These are phyloP conservation scores for Fonsecaea erecta DNA, from an alignment of 2,329 filamentous ascomycete genomes.

Conservation along the genomic window DNA sequence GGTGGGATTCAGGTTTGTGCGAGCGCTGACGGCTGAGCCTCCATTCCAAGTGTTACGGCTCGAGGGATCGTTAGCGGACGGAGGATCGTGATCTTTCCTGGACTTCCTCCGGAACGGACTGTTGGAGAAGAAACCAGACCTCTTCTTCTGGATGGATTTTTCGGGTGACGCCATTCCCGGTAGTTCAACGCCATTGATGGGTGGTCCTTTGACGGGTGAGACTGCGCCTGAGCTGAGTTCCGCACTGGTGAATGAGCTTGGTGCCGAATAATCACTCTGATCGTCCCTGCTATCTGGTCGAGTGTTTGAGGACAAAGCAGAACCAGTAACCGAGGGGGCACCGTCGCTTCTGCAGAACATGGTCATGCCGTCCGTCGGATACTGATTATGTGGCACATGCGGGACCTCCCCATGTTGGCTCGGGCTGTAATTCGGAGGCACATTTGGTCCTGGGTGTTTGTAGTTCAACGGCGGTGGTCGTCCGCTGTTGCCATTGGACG, in stretches of 20 bases:
- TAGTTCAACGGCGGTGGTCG: conserved; percentile 37
- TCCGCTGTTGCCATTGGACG: conserved; percentile 35
- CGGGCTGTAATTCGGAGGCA: conserved; percentile 55
- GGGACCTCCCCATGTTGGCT: conserved; percentile 69
- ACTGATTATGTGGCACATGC: conserved; percentile 85
- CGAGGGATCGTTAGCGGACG: conserved; percentile 43
- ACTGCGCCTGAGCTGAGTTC: conserved; percentile 75
- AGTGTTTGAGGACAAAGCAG: conserved; percentile 66
- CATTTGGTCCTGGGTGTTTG: conserved; percentile 31
- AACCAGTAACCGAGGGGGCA: conserved; percentile 70
- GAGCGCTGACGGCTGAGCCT: conserved; percentile 37
- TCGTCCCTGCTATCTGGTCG: conserved; percentile 85
- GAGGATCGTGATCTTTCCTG: conserved; percentile 70
- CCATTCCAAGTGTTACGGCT: conserved; percentile 60
- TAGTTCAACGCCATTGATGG: conserved; percentile 45
- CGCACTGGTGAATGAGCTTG: conserved; percentile 84
- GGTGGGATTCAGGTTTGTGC: conserved; percentile 36
- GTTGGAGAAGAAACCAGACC: conserved; percentile 89
- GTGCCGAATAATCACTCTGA: conserved; percentile 86
- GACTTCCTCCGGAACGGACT: conserved; percentile 93
- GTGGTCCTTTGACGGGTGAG: conserved; percentile 69
- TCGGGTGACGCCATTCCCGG: conserved; percentile 59
- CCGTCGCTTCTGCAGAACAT: conserved; percentile 87
- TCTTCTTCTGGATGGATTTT: conserved; percentile 69
- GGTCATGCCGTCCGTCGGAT: conserved; percentile 94